Evolutionary conservation across 208 protist species (phyloP).

Genomic region (Wallacemonas sp.): DNA sequence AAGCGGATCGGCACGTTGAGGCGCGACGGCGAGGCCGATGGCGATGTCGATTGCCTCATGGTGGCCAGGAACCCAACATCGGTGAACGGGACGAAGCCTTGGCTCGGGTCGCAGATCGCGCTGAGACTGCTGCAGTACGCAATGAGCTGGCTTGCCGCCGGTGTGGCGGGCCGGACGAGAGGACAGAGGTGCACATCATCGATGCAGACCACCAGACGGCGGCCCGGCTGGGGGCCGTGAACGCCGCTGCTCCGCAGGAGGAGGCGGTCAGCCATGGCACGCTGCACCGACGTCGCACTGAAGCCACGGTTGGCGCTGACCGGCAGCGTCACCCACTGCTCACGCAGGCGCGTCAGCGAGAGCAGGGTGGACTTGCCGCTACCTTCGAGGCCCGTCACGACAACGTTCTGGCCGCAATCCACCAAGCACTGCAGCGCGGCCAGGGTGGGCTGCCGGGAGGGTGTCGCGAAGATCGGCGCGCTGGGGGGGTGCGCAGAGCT

Average conservation of each 20-base stretch:
- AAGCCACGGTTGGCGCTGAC: constrained; percentile 54
- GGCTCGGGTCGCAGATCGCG: constrained; percentile 58
- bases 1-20: constrained; percentile 21
- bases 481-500: constrained; percentile 41
- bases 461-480: constrained; percentile 59
- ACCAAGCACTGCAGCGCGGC: constrained; percentile 71
- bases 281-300: constrained; percentile 48
- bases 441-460: constrained; percentile 56
- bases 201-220: constrained; percentile 79
- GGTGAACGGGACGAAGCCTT: constrained; percentile 50
- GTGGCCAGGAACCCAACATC: constrained; percentile 72
- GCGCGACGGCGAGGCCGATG: constrained; percentile 12
- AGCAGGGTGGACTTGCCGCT: constrained; percentile 80
- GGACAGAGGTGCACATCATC: constrained; percentile 81
- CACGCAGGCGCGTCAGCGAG: constrained; percentile 47
- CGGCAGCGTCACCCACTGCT: constrained; percentile 59
- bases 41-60: constrained; percentile 12
- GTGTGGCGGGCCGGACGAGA: constrained; percentile 15
- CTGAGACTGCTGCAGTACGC: constrained; percentile 66
- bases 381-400: constrained; percentile 48
- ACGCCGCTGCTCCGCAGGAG: constrained; percentile 41
- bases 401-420: constrained; percentile 73
- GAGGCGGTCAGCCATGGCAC: constrained; percentile 56
- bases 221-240: constrained; percentile 64
- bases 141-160: constrained; percentile 55